Conservation (phyloP, 345 rosid genomes). For the Ceriops decandra region DNA sequence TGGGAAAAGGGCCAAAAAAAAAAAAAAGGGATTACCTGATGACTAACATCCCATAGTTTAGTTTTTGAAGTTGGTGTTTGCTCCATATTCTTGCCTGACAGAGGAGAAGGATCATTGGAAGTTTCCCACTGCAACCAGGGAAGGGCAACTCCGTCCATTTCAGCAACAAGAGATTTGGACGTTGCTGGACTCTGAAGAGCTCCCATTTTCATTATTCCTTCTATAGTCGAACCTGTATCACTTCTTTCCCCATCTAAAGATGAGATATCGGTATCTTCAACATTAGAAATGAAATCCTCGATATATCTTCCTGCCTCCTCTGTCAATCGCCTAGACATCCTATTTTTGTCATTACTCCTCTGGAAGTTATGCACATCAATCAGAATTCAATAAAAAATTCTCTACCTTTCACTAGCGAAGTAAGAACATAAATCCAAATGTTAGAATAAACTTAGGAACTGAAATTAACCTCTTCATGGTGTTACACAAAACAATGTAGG, state of each 20-base stretch:
- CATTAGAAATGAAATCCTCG: slow-evolving; percentile 79
- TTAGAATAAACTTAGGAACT: background rate
- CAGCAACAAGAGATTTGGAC: slow-evolving; percentile 41
- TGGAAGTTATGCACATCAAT: slow-evolving; percentile 19
- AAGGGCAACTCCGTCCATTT: slow-evolving; percentile 83
- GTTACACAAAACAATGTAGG: background rate
- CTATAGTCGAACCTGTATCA: slow-evolving; percentile 77
- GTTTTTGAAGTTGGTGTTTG: slow-evolving; percentile 31
- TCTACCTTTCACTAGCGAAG: background rate
- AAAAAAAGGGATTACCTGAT: slow-evolving; percentile 32
- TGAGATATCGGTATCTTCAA: slow-evolving; percentile 93
- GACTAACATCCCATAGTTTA: slow-evolving; percentile 25
- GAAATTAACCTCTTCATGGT: slow-evolving; percentile 11
- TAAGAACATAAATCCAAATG: background rate
- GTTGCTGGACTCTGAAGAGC: slow-evolving; percentile 36
- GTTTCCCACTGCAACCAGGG: slow-evolving; percentile 99
- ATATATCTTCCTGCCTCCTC: slow-evolving; percentile 89
- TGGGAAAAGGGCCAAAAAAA: background rate
- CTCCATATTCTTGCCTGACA: slow-evolving; percentile 35
- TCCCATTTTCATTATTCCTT: slow-evolving; percentile 42
- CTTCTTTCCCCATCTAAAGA: slow-evolving; percentile 91
- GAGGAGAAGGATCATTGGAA: slow-evolving; percentile 50
- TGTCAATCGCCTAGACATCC: slow-evolving; percentile 66
- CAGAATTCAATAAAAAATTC: background rate
- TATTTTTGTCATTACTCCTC: slow-evolving; percentile 74